Base-by-base conservation (phyloP, 2,329 filamentous ascomycete species). In the Hymenoscyphus scutula region DNA sequence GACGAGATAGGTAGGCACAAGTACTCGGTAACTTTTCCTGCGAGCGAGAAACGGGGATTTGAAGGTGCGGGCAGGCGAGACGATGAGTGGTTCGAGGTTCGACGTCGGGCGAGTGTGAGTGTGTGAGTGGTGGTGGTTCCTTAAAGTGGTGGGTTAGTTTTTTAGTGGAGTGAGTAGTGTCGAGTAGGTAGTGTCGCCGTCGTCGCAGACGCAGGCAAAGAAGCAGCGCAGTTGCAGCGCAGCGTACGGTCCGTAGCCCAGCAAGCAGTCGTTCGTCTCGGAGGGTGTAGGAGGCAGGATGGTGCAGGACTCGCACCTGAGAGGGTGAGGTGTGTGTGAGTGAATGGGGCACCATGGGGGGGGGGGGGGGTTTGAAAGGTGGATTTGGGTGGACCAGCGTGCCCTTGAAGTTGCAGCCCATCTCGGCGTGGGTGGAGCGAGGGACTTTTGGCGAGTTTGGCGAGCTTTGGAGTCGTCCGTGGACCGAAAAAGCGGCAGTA, bases 11-110 rank as follows among this genome's bases (percentile, higher is more conserved):
- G n/a, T n/a, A n/a, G n/a, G n/a, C n/a, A n/a, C n/a, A 51, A 51
- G 45, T 25, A 51, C 19, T 51, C 45, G 45, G 45, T 51, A 51
- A 51, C 45, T 51, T 29, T 51, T 11, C 45, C 45, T 13, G 45
- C 19, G 23, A 37, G 34, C 34, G 45, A 51, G 45, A 51, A 51
- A 51, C 45, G 45, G 45, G 45, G 45, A 13, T 51, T 51, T 37
- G 34, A 4, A 37, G 34, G 34, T 37, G 34, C 34, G 34, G 34
- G 34, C 45, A 51, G 45, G 45, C 23, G 19, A 23, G 38, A 23
- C 17, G 38, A 23, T 19, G 38, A 45, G 6, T 45, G 45, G 45
- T 23, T 5, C 15, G 41, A 10, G 19, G 8, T 25, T 23, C 45
- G 45, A 23, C 19, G 23, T 23, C 7, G 17, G 17, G 5, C 32